Percentiles rank a stretch among this genome's conserved stretches.
These are phyloP conservation scores for Monosporascus ibericus DNA, from an alignment of 2,329 filamentous ascomycete species.

Conservation along the genomic window DNA sequence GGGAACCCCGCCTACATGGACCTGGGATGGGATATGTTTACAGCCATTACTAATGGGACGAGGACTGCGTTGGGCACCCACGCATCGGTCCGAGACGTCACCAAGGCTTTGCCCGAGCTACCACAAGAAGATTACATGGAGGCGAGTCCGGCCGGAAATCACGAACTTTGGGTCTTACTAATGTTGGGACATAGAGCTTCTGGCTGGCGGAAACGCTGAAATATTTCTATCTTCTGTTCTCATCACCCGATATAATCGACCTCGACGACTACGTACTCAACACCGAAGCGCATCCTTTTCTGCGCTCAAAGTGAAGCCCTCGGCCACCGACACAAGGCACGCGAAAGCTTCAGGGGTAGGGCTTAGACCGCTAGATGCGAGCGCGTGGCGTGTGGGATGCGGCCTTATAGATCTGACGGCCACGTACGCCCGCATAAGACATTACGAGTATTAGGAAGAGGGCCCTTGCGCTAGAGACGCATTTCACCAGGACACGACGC, in stretches of 20 bases:
- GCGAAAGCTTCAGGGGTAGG: too few relatives aligned
- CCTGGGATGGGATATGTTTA: conserved; percentile 26
- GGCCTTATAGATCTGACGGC: too few relatives aligned
- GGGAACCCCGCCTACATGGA: conserved; percentile 21
- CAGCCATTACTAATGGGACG: conserved; percentile 19
- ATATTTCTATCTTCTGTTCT: background rate
- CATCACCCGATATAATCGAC: background rate
- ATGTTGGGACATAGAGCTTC: background rate
- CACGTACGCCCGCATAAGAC: too few relatives aligned
- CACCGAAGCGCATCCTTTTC: background rate
- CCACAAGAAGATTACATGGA: conserved; percentile 38
- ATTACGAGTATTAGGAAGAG: too few relatives aligned
- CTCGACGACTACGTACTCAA: background rate
- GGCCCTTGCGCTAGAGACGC: too few relatives aligned
- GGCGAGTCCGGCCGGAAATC: conserved; percentile 10
- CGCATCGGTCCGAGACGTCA: conserved; percentile 28
- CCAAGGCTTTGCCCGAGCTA: conserved; percentile 36
- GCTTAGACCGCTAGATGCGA: too few relatives aligned
- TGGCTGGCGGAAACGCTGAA: background rate
- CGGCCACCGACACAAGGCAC: too few relatives aligned
- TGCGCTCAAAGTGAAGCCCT: background rate
- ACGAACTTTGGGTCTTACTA: background rate
- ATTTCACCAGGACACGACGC: too few relatives aligned
- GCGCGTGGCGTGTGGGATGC: too few relatives aligned
- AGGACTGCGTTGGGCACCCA: conserved; percentile 19